phyloP scores from a whole-genome alignment of 306 rosid species.

The Potentilla sterilis region DNA sequence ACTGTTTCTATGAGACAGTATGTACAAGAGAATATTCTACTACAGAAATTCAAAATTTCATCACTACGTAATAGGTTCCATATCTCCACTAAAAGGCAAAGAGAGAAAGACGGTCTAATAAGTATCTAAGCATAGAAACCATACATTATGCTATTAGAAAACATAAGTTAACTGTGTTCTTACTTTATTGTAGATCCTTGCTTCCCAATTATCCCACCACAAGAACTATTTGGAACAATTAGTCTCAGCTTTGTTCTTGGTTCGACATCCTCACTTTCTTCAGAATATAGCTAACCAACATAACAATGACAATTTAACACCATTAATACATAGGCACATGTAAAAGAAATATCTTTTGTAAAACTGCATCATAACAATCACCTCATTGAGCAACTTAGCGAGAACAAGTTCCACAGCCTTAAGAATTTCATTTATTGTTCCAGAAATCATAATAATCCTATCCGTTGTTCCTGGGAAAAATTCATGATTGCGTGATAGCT shows the following conservation, averaged over 20 bases:
- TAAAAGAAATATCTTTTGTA: slow-evolving; percentile 14
- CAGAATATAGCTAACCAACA: slow-evolving; percentile 62
- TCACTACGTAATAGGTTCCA: background rate
- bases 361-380: slow-evolving; percentile 34
- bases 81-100: background rate
- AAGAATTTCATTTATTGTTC: slow-evolving; percentile 65
- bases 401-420: slow-evolving; percentile 91
- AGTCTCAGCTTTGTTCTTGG: slow-evolving; percentile 87
- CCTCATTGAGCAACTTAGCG: slow-evolving; percentile 92
- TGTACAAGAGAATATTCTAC: background rate
- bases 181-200: slow-evolving; percentile 99
- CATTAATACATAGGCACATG: slow-evolving; percentile 8
- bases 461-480: slow-evolving; percentile 99
- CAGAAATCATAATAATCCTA: slow-evolving; percentile 97
- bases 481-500: slow-evolving; percentile 90
- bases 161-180: slow-evolving; percentile 23
- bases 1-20: background rate
- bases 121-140: slow-evolving; percentile 6
- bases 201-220: slow-evolving; percentile 99
- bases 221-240: slow-evolving; percentile 90
- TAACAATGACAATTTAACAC: slow-evolving; percentile 27
- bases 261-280: slow-evolving; percentile 80
- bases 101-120: background rate
- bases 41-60: background rate
- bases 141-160: background rate